These are phyloP conservation scores for Beauveria medogensis DNA, from an alignment of 2,329 filamentous ascomycete species.

Conservation along the genomic window DNA sequence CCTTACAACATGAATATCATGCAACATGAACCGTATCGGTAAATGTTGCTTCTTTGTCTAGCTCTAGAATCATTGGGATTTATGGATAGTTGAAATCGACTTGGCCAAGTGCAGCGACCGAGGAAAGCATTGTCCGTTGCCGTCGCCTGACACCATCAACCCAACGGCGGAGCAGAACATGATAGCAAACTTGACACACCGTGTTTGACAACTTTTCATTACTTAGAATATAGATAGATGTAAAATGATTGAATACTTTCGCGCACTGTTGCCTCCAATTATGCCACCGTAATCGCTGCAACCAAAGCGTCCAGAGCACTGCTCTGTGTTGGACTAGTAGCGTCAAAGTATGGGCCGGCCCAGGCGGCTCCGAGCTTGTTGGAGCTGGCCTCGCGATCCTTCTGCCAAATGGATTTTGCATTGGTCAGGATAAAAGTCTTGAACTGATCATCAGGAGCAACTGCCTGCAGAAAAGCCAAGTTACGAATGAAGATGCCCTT, in stretches of 20 bases:
- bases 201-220: too few species aligned
- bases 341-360: conserved; percentile 48
- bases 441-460: conserved; percentile 41
- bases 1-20: background rate
- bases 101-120: too few species aligned
- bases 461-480: conserved; percentile 48
- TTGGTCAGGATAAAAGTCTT: conserved; percentile 49
- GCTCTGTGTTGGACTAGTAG: conserved; percentile 52
- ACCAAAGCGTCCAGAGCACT: conserved; percentile 60
- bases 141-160: too few species aligned
- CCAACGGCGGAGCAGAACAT: too few species aligned
- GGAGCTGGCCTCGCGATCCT: conserved; percentile 38
- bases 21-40: background rate
- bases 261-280: too few species aligned
- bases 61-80: too few species aligned
- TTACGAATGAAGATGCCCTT: conserved; percentile 65
- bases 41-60: background rate
- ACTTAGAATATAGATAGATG: too few species aligned
- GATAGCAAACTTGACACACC: too few species aligned
- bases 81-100: too few species aligned
- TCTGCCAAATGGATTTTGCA: conserved; percentile 57
- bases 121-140: too few species aligned
- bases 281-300: conserved; percentile 42
- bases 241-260: background rate
- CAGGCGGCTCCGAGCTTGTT: conserved; percentile 55